Conservation (phyloP, 768 basidiomycete species). For the Scleroderma bovista region DNA sequence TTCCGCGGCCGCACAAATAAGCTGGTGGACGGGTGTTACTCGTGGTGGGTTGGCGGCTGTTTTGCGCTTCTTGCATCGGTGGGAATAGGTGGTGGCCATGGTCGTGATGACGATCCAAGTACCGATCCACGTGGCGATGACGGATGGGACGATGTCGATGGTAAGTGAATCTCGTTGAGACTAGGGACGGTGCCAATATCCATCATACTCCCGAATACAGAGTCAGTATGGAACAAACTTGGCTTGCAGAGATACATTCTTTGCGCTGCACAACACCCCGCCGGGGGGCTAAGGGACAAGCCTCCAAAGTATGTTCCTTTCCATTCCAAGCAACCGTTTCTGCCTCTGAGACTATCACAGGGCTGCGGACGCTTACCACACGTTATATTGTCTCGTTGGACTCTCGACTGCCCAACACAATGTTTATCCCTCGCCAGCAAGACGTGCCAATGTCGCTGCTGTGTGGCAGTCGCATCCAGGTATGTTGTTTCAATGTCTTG, state of each 20-base stretch:
- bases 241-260: constrained; percentile 88
- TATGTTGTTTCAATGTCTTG: not conserved
- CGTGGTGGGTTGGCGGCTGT: constrained; percentile 98
- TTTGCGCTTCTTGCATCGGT: constrained; percentile 72
- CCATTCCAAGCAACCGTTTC: not conserved
- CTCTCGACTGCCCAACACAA: constrained; percentile 85
- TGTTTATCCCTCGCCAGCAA: constrained; percentile 43
- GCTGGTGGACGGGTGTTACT: constrained; percentile 98
- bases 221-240: constrained; percentile 47
- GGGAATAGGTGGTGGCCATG: constrained; percentile 34
- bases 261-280: constrained; percentile 76
- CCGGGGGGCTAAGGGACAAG: constrained; percentile 90
- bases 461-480: constrained; percentile 34
- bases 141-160: constrained; percentile 71
- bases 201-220: constrained; percentile 40
- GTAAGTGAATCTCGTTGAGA: constrained; percentile 28
- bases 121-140: constrained; percentile 26
- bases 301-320: constrained; percentile 76
- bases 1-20: constrained; percentile 95
- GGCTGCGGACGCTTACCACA: constrained; percentile 92
- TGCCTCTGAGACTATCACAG: constrained; percentile 33
- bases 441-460: constrained; percentile 28
- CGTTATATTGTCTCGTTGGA: constrained; percentile 87
- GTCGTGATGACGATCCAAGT: constrained; percentile 17
- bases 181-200: not conserved